Base-by-base conservation (phyloP, 768 basidiomycete species). In the Gloeostereum incarnatum region DNA sequence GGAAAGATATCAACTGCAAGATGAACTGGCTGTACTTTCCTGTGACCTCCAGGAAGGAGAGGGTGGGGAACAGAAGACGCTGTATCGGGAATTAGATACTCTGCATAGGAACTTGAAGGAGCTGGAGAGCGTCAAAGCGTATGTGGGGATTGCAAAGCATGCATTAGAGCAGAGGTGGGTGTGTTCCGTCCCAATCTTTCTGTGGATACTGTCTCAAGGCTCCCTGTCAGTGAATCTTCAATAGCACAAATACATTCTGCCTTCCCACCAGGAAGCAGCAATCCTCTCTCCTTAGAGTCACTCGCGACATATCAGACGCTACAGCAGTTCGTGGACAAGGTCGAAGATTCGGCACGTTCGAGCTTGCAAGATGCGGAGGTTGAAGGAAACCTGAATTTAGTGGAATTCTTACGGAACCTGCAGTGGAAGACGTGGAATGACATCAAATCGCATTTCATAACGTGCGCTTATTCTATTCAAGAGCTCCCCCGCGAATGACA, bases 71-170 rank as follows among this genome's bases (percentile, higher is more conserved):
- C 48, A 59, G 30, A 64, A 79, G 3, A 88, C 81, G 0, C 60
- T 98, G 4, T 64, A 94, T 7, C 84, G 91, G 55, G 82, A 87
- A 31, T 66, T 97, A 42, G 87, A 94, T 52, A 72, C 68, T 0
- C 58, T 93, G 45, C 88, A 93, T 50, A 66, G 78, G 32, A 77
- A 73, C 50, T 50, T 94, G 49, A 80, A 77, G 53, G 81, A 90
- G 50, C 66, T 96, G 26, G 70, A 86, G 49, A 74, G 73, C 42
- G 76, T 91, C 16, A 76, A 76, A 49, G 67, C 69, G 18, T 96
- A 94, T 58, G 78, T 86, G 7, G 73, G 75, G 35, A 64, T 91
- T 10, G 63, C 92, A 31, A 73, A 88, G 45, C 73, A 70, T 51
- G 78, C 76, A 4, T 59, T 93, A 45, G 60, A 67, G 25, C 66